A percentile compares a stretch with the other conserved stretches of the same genome.
phyloP scores from a whole-genome alignment of 257 asterid species.

The Solanum commersonii region DNA sequence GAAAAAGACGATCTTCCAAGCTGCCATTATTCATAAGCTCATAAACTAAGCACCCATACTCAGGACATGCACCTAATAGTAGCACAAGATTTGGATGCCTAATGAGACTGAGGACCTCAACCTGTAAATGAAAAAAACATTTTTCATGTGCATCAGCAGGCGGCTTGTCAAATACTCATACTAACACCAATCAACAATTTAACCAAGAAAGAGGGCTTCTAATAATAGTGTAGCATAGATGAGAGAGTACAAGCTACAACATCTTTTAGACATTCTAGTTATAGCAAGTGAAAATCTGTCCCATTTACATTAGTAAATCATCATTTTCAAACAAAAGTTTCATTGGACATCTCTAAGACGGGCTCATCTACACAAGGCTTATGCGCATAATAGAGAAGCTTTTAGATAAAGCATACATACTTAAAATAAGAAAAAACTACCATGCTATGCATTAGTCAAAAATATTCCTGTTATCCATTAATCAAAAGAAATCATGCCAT shows the following conservation, averaged over 20 bases:
- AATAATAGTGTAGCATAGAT: not conserved
- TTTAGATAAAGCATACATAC: not conserved
- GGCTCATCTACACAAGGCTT: not conserved
- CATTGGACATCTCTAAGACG: not conserved
- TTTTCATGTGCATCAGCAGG: not conserved
- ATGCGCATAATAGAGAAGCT: not conserved
- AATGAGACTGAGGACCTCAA: constrained; percentile 59
- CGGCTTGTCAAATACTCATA: not conserved
- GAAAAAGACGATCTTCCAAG: constrained; percentile 60
- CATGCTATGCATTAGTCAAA: not conserved
- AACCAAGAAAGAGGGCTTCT: not conserved
- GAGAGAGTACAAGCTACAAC: not conserved
- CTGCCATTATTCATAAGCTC: constrained; percentile 77
- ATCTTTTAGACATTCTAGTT: not conserved
- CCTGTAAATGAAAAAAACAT: constrained; percentile 15
- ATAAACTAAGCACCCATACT: constrained; percentile 78
- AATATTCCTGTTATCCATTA: not conserved
- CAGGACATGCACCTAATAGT: constrained; percentile 75
- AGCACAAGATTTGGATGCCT: constrained; percentile 87
- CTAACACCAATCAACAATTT: not conserved
- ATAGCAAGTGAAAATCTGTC: not conserved
- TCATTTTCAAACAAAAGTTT: not conserved
- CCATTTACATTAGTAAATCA: not conserved
- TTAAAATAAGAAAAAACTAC: not conserved
- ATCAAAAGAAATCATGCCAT: not conserved